Base-by-base conservation (phyloP, 148 eudicot species). In the Talinum fruticosum region DNA sequence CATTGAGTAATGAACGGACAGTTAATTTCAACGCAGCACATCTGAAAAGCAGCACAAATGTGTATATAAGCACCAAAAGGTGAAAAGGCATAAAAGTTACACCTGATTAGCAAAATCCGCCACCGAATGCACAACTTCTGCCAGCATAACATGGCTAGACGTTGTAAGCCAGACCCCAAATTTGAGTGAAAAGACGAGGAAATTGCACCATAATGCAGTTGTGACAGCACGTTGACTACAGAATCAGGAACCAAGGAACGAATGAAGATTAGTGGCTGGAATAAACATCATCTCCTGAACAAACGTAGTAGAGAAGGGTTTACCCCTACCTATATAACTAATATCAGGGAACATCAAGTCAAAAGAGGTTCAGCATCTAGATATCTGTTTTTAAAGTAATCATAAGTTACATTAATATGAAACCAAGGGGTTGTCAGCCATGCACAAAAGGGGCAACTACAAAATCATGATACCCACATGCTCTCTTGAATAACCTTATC, bases 91-190 rank as follows among this genome's bases (percentile, higher is more conserved):
- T 37, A 53, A 8, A 71, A 14, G 14, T 3, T 14, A 29, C 78
- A 91, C 99, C 99, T 96, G 99, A 81, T 96, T 96, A 64, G 99
- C 97, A 79, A 96, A 89, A 89, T 96, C 99, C 36, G 97, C 97
- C 77, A 87, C 84, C 45, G 97, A 93, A 80, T 93, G 97, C 78
- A 96, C 86, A 78, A 88, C 91, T 85, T 96, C 99, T 66, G 99
- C 99, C 72, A 96, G 83, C 87, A 96, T 90, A 36, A 96, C 97
- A 85, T 96, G 99, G 84, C 99, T 96, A 76, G 99, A 90, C 73
- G 94, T 93, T 69, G 81, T 74, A 61, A 88, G 81, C 98, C 97
- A 96, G 68, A 96, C 99, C 67, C 99, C 98, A 89, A 96, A 90
- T 83, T 96, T 96, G 71, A 96, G 91, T 45, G 99, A 96, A 84